Evolutionary conservation across 305 asterid species (phyloP), one percentile per base, ranked within the genome.

Genomic region (Fraxinus platypoda): DNA sequence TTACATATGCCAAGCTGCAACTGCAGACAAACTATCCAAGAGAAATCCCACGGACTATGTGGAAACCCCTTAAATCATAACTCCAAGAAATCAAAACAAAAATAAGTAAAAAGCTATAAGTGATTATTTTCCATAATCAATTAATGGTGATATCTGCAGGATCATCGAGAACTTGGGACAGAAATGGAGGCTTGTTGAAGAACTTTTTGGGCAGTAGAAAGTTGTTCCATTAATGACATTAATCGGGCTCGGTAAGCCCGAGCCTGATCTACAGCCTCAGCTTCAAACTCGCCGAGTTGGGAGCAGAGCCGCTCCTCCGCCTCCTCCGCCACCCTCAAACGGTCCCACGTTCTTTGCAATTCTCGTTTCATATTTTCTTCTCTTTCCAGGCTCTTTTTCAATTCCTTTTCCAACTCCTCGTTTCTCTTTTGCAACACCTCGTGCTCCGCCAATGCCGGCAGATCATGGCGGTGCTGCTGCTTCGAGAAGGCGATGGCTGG

Each of bases 231-330:
- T 43, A 87, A 66, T 30, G 77, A 81, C 59, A 81, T 2, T 28
- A 87, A 13, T 25, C 72, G 74, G 23, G 84, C 80, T 70, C 85
- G 77, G 74, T 87, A 85, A n/a, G 85, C 83, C 26, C 88, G 34
- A n/a, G 85, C 87, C 68, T 80, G 76, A 62, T 75, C 26, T 46
- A 75, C 85, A 17, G 88, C 77, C 81, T 88, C 91, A 74, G 91
- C 91, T 82, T 88, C 91, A 13, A 75, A 38, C 85, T 88, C 89
- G 13, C 91, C 89, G 12, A 88, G 82, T 84, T 86, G 89, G 79
- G 70, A 43, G 89, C 91, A 82, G 17, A 88, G 84, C 77, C 86
- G 71, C 84, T 88, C 90, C 87, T 87, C 90, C 80, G 74, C 90
- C 80, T 84, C 90, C 78, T 87, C 90, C 84, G 87, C 88, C 81